Evolutionary conservation across 1,139 yeast species (phyloP), one percentile per base, ranked within the genome.

Genomic region (Pichia sp.): DNA sequence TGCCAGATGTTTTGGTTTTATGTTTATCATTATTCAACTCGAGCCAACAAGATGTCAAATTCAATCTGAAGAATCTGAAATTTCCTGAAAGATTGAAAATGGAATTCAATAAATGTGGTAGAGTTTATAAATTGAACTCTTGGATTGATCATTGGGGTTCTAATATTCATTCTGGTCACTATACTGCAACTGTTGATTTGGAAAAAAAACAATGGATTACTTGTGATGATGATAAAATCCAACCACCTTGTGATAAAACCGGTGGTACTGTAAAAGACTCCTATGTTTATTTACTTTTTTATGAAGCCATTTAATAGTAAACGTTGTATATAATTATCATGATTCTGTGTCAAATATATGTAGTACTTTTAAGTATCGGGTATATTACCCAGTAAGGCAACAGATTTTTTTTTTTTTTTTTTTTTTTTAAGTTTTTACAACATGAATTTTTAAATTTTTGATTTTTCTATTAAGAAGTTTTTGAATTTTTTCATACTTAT

Each of bases 61-160:
- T 60, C 15, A 51, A 43, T 30, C 44, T 53, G 9, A 52, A 55
- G 26, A 51, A 55, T 38, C 50, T 60, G 37, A 53, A 47, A 34
- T 61, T 62, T 45, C 67, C 67, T 0, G 52, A 57, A 23, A 46
- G 49, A 7, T 47, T 61, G 18, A 52, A 49, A 11, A 54, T 60
- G 46, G 47, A 57, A 16, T 51, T 57, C 37, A 42, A 47, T 4
- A 48, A 58, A 42, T 45, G 53, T 22, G 51, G 49, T 3, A 51
- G 50, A 16, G 51, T 49, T 34, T 92, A 90, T 64, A 79, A 79
- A 55, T 68, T 92, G 35, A 86, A 82, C 58, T 95, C 85, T 0
- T 95, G 90, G 30, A 92, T 90, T n/a, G 85, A 87, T 58, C 98
- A 92, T 66, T 77, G 72, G 54, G 97, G 98, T 2, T 69, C 72